Evolutionary conservation across 108 stramenopile genomes (phyloP).

Genomic region (Seminavis robusta): DNA sequence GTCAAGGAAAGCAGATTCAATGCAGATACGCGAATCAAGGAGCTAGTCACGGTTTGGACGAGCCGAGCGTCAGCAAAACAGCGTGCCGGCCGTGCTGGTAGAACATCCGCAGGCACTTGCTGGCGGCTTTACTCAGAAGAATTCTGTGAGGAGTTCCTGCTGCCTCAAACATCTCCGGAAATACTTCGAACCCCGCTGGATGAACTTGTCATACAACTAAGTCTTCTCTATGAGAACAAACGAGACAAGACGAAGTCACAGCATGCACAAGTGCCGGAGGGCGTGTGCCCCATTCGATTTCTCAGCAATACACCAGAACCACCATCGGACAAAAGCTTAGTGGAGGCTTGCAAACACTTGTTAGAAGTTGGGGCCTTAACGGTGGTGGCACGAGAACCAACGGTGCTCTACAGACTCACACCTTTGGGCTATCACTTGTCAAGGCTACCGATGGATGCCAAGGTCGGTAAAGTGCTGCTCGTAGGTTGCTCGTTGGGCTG

Average conservation of each 20-base stretch:
- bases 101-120: conserved; percentile 72
- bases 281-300: conserved; percentile 47
- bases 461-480: conserved; percentile 72
- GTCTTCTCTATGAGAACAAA: conserved; percentile 51
- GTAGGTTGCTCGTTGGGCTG: conserved; percentile 64
- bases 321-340: conserved; percentile 47
- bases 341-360: conserved; percentile 53
- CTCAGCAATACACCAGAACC: conserved; percentile 75
- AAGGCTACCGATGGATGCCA: conserved; percentile 80
- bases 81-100: conserved; percentile 88
- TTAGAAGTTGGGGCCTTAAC: conserved; percentile 59
- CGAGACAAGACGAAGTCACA: conserved; percentile 17
- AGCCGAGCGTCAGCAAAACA: conserved; percentile 69
- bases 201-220: conserved; percentile 70
- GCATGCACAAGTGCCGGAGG: no score
- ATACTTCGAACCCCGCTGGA: conserved; percentile 86
- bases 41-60: conserved; percentile 63
- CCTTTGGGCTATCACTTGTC: conserved; percentile 86
- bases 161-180: conserved; percentile 69
- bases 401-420: conserved; percentile 45
- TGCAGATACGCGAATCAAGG: conserved; percentile 55
- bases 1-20: conserved; percentile 83
- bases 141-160: conserved; percentile 30
- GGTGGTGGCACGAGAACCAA: conserved; percentile 9
- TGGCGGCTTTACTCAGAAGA: conserved; percentile 69